phyloP scores from a whole-genome alignment of 192 early-diverging fungal species.

The Backusella australiensis region DNA sequence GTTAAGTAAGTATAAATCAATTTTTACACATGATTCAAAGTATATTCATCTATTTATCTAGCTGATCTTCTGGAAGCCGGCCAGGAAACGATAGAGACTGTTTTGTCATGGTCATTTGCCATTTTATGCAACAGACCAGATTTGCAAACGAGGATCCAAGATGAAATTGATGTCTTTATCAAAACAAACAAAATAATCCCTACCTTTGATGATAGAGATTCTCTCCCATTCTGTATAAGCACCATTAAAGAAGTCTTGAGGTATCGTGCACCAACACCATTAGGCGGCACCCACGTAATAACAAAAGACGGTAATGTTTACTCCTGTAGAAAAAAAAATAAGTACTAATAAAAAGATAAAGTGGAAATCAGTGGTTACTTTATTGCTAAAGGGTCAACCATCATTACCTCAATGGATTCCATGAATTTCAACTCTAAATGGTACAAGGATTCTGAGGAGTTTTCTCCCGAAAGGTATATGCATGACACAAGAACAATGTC shows the following conservation, averaged over 20 bases:
- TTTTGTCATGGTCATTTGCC: slow-evolving; percentile 12
- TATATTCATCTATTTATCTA: neutral
- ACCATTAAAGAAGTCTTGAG: slow-evolving; percentile 17
- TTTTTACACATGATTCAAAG: neutral
- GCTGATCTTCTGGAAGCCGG: neutral
- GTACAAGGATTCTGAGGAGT: neutral
- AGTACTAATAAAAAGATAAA: neutral
- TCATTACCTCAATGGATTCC: neutral
- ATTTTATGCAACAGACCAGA: slow-evolving; percentile 13
- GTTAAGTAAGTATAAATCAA: neutral
- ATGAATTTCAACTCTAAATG: neutral
- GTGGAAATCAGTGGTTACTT: neutral
- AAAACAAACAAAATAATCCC: neutral
- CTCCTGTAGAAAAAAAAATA: no score
- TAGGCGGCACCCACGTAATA: slow-evolving; percentile 3
- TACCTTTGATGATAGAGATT: neutral
- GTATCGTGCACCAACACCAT: neutral
- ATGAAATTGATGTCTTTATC: slow-evolving; percentile 18
- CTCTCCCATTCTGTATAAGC: slow-evolving; percentile 9
- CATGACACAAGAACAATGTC: neutral
- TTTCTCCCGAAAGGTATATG: slow-evolving; percentile 10
- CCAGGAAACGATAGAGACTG: neutral
- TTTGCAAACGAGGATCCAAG: slow-evolving; percentile 1
- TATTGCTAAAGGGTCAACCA: neutral
- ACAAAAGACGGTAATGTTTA: slow-evolving; percentile 1